Base-by-base conservation (phyloP, 1,284 basidiomycete genomes). In the Ceratobasidium sp. region DNA sequence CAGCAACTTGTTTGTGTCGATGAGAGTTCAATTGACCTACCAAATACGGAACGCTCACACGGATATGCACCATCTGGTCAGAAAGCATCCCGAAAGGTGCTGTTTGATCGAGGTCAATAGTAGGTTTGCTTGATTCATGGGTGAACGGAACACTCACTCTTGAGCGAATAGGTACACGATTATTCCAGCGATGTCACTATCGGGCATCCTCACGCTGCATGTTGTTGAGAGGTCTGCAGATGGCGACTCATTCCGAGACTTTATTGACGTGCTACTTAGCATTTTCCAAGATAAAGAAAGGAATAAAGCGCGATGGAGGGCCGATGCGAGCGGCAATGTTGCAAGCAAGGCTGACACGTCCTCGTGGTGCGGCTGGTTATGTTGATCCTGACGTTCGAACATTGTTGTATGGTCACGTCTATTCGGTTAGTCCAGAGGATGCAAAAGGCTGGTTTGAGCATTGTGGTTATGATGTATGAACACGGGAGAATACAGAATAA, bases 201-300 rank as follows among this genome's bases (percentile, higher is more conserved):
- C 7, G 11, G 67, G 52, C 9, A 69, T 57, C 8, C 19, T 37
- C 4, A 17, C 29, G 40, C n/a, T 57, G 13, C 17, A 49, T 25
- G 52, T 69, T 25, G 52, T 69, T 25, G 22, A 54, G 19, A 8
- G 51, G 13, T 69, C 67, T 19, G 52, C 22, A 11, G 54, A 32
- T 56, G 19, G 19, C 34, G 51, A 44, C 19, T 19, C n/a, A 22
- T 57, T 69, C 25, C 29, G n/a, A 9, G 37, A 69, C 3, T 69
- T 69, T 22, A 22, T 69, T 69, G 67, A 69, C 11, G 4, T 22
- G 13, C 29, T 44, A 13, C 34, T 69, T 13, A 37, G 81, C 80
- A 1, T 83, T 83, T 74, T 82, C 81, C 0, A 73, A 78, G 7
- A 78, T 83, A 59, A 83, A 83, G 66, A 61, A 76, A n/a, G 79